Evolutionary conservation across 148 eudicot species (phyloP), one percentile per base, ranked within the genome.

Genomic region (Fagopyrum homotropicum): DNA sequence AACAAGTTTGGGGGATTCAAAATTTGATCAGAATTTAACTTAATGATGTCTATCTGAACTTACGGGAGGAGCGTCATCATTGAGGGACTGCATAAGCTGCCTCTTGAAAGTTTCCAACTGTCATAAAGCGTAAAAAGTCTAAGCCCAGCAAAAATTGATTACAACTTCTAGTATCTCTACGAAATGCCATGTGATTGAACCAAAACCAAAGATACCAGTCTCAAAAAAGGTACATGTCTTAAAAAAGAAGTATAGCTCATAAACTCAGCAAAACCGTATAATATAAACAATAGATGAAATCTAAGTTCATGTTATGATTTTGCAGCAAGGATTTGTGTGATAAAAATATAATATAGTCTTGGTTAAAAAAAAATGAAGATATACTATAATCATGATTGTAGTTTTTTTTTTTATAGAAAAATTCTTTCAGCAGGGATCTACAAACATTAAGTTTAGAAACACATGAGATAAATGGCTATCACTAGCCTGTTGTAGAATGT

Each of bases 31-130:
- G 7, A 14, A 79, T 40, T 52, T 4, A 19, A 12, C 11, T 26
- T n/a, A 61, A 66, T 22, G 16, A 74, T 59, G 15, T 64, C 0
- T 19, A 30, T 22, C 10, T 47, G 10, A 69, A 64, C 96, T 85
- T 88, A 94, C 98, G 26, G 92, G 75, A 73, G 84, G 76, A 76
- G 78, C 76, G 46, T 94, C 96, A 71, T 92, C 98, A 64, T 74
- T 94, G 35, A 94, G 86, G 16, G 98, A 94, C 77, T 83, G 96
- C 97, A 94, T 87, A 80, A 94, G 80, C 79, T 94, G 97, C 79
- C 92, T 81, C 88, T 94, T 94, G 85, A 94, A 94, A 46, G 90
- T 88, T 88, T 94, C 98, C 77, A 94, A 83, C 98, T 94, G 96
- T 75, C 81, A 85, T 79, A 63, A 22, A 66, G 47, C 17, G 43